Evolutionary conservation across 2,329 filamentous ascomycete species (phyloP).

Genomic region (Alternaria ventricosa): DNA sequence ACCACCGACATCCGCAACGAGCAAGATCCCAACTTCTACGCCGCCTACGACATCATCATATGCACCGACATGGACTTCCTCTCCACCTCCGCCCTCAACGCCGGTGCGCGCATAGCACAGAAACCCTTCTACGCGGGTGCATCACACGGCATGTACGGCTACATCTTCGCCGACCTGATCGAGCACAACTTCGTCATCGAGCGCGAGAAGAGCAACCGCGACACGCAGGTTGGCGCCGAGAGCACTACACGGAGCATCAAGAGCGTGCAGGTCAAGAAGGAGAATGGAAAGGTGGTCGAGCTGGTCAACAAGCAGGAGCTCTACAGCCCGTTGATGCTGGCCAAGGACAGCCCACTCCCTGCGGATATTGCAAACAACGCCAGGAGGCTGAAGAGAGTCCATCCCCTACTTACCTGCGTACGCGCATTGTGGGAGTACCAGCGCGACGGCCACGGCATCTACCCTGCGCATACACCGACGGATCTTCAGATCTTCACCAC

Average conservation of each 20-base stretch:
- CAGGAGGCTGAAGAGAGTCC: constrained; percentile 75
- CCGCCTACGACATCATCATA: constrained; percentile 82
- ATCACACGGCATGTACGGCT: constrained; percentile 90
- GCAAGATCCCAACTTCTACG: constrained; percentile 76
- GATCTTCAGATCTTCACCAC: constrained; percentile 76
- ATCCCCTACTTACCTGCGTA: constrained; percentile 82
- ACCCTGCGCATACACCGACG: constrained; percentile 58
- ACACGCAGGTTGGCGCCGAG: constrained; percentile 66
- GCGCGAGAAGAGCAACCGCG: constrained; percentile 78
- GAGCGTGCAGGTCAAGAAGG: constrained; percentile 68
- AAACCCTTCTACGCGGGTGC: constrained; percentile 88
- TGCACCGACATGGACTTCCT: constrained; percentile 84
- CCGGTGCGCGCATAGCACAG: constrained; percentile 77
- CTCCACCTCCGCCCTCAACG: constrained; percentile 80
- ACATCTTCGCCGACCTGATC: constrained; percentile 92
- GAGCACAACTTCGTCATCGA: constrained; percentile 89
- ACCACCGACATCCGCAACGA: constrained; percentile 64
- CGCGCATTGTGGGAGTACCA: constrained; percentile 91
- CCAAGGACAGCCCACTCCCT: constrained; percentile 75
- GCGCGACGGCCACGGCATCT: constrained; percentile 51
- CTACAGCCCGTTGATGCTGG: constrained; percentile 88
- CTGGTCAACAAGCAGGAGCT: constrained; percentile 89
- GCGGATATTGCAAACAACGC: constrained; percentile 72
- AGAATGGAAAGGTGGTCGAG: constrained; percentile 73
- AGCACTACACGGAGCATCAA: constrained; percentile 79